Evolutionary conservation across 352 stramenopile species (phyloP).

Genomic region (Globisporangium spiculum): DNA sequence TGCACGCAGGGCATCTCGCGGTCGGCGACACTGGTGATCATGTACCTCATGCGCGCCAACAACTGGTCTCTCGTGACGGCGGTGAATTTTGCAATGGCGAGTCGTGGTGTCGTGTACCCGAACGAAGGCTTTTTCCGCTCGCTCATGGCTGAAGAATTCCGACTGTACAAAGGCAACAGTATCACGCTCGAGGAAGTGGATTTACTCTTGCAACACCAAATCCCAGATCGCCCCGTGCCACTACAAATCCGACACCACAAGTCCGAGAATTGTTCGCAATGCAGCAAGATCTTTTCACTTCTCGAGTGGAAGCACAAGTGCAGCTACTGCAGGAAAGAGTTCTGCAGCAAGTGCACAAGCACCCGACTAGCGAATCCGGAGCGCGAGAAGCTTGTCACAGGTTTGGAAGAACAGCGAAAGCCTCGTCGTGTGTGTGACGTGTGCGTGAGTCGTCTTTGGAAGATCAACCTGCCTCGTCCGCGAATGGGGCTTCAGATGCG

Average conservation of each 20-base stretch:
- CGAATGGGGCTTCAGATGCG: constrained; percentile 53
- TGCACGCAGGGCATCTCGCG: constrained; percentile 85
- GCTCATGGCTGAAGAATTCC: constrained; percentile 76
- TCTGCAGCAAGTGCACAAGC: constrained; percentile 83
- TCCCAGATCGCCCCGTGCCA: constrained; percentile 71
- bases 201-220: constrained; percentile 64
- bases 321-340: constrained; percentile 74
- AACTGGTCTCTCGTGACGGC: constrained; percentile 82
- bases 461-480: constrained; percentile 76
- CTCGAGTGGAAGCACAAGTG: constrained; percentile 86
- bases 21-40: constrained; percentile 79
- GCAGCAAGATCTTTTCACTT: constrained; percentile 71
- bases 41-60: constrained; percentile 85
- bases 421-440: constrained; percentile 69
- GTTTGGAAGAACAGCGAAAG: constrained; percentile 44
- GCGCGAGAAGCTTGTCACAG: constrained; percentile 47
- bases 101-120: constrained; percentile 75
- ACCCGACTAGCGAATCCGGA: constrained; percentile 63
- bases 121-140: constrained; percentile 79
- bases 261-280: constrained; percentile 68
- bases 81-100: constrained; percentile 76
- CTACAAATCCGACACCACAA: constrained; percentile 58
- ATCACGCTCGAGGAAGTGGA: constrained; percentile 68
- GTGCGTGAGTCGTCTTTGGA: constrained; percentile 73
- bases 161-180: constrained; percentile 78